A percentile compares a stretch with the other conserved stretches of the same genome.
Evolutionary conservation across 352 stramenopile species (phyloP).

Genomic region (Pythium myriotylum): DNA sequence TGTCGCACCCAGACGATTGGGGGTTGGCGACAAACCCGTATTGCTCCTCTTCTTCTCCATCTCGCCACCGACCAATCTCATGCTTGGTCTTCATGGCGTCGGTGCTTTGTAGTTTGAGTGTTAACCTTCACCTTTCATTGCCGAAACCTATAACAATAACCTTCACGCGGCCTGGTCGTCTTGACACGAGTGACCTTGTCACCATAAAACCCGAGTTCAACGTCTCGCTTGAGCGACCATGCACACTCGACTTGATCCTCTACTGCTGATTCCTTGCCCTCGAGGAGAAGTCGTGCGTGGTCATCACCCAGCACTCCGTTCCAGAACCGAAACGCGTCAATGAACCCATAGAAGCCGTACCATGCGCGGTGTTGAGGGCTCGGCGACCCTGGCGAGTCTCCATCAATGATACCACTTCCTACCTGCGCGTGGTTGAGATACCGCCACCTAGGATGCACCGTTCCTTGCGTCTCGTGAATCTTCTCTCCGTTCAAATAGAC

Average conservation of each 20-base stretch:
- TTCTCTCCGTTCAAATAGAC: constrained; percentile 11
- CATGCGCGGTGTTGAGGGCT: constrained; percentile 1
- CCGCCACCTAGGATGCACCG: constrained; percentile 4
- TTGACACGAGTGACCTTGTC: not conserved
- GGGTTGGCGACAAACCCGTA: too few species aligned
- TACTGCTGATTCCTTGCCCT: not conserved
- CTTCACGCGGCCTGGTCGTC: constrained; percentile 2
- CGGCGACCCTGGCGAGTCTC: constrained; percentile 11
- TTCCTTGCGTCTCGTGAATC: not conserved
- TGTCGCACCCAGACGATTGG: too few species aligned
- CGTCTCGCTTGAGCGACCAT: constrained; percentile 12
- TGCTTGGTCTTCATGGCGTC: too few species aligned
- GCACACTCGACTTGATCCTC: not conserved
- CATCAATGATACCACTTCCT: constrained; percentile 6
- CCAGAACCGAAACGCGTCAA: constrained; percentile 12
- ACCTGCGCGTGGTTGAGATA: constrained; percentile 9
- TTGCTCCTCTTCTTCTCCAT: too few species aligned
- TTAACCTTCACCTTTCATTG: too few species aligned
- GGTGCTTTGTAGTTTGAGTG: too few species aligned
- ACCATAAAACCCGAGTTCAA: not conserved
- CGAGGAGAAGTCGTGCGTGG: not conserved
- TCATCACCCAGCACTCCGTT: not conserved
- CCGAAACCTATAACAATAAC: not conserved
- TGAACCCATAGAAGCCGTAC: constrained; percentile 9
- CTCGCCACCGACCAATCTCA: too few species aligned